Base-by-base conservation (phyloP, 2,329 filamentous ascomycete species). In the Saccharata proteae region DNA sequence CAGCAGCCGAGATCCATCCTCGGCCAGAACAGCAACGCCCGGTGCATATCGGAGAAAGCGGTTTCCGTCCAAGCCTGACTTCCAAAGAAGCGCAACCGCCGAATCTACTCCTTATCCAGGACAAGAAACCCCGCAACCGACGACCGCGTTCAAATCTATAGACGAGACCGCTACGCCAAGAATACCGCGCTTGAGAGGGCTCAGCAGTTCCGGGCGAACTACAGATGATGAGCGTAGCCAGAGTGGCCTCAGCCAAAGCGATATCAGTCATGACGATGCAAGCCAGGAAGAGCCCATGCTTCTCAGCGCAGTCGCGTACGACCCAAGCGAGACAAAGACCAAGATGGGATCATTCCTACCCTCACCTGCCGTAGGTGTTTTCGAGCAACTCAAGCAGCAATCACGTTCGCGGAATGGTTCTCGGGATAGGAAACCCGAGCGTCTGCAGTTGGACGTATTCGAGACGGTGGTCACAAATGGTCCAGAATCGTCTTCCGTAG, bases 391-490 rank as follows among this genome's bases (percentile, higher is more conserved):
- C 29, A 74, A 78, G 30, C 69, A 77, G 32, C 62, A 73, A 26
- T 65, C 66, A 5, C 61, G 69, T 13, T 70, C 67, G 17, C 69
- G 78, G 16, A 80, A 80, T 40, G 75, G 77, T 9, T 84, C 84
- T 6, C 73, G 80, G 11, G 80, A 80, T 43, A 74, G 83, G 14
- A 93, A 88, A 39, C 83, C 83, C 2, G 69, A 75, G 32, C 80
- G 80, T 12, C 62, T 94, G 16, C 56, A 53, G 35, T 54, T 62
- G 10, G 50, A 55, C 29, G 54, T 59, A 40, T 47, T 61, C 64
- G 43, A 73, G 10, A 54, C 50, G 4, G 44, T 57, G 12, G 33
- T 26, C 17, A 54, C 59, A 4, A 39, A 40, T 18, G 52, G 43
- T 3, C 47, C 42, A 18, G 47, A 49, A 23, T 47, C 50, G 4